These are phyloP conservation scores for Dalbergia cochinchinensis DNA, from an alignment of 306 rosid species.

Conservation along the genomic window DNA sequence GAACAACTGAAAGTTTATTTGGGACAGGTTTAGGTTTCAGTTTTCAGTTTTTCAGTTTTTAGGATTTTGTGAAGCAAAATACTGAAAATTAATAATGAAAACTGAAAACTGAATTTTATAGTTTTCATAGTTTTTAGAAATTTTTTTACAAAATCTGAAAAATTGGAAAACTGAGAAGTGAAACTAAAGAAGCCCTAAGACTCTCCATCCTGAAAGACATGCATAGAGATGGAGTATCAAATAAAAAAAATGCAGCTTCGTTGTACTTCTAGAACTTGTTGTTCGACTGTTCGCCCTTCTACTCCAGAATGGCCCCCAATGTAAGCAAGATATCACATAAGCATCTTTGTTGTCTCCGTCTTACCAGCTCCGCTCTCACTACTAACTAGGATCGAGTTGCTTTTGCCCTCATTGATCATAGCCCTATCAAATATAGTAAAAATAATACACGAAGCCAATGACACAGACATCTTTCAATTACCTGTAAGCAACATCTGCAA, in stretches of 20 bases:
- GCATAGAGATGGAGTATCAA: too few species aligned
- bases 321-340: constrained; percentile 97
- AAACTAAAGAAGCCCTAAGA: too few species aligned
- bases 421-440: constrained; percentile 65
- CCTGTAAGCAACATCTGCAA: constrained; percentile 99
- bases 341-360: constrained; percentile 99
- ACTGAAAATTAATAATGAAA: too few species aligned
- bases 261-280: constrained; percentile 97
- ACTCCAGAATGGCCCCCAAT: constrained; percentile 99
- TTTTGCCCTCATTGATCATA: constrained; percentile 98
- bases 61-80: too few species aligned
- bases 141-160: too few species aligned
- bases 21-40: too few species aligned
- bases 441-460: constrained; percentile 17
- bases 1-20: too few species aligned
- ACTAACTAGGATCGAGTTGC: constrained; percentile 98
- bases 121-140: too few species aligned
- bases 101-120: too few species aligned
- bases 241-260: constrained; percentile 29
- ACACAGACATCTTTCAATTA: constrained; percentile 41
- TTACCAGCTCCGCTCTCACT: constrained; percentile 99
- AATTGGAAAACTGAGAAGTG: too few species aligned
- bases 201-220: too few species aligned
- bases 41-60: too few species aligned
- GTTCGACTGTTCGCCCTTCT: constrained; percentile 99